Evolutionary conservation across 164 flowering plant species (phyloP).

Genomic region (Magnolia changhungtana): DNA sequence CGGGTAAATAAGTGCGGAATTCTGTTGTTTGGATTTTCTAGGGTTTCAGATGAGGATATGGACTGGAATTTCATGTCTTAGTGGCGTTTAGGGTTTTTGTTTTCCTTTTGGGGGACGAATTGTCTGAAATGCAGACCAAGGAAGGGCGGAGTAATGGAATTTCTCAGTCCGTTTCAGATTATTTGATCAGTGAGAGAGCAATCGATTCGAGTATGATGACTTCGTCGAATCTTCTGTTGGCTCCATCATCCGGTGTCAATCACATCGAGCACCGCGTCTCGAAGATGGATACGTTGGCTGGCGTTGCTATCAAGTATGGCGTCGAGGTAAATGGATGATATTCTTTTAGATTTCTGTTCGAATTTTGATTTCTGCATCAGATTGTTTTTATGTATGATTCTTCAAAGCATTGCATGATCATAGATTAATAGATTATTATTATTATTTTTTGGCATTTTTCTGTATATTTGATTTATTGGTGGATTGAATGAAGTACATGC

Average conservation of each 20-base stretch:
- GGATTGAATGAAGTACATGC: background rate
- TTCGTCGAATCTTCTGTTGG: conserved; percentile 2
- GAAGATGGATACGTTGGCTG: conserved; percentile 86
- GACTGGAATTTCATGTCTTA: background rate
- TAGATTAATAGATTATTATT: background rate
- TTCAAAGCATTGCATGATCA: background rate
- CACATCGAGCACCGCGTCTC: conserved; percentile 73
- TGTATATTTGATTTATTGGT: background rate
- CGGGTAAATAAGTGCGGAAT: background rate
- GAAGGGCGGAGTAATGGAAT: conserved; percentile 13
- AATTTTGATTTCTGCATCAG: background rate
- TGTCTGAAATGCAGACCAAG: conserved; percentile 19
- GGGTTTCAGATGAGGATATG: conserved; percentile 5
- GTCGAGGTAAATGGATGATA: conserved; percentile 57
- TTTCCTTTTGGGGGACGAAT: background rate
- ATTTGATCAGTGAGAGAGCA: conserved; percentile 5
- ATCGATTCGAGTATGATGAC: background rate
- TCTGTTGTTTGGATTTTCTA: conserved; percentile 16
- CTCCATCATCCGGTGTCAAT: conserved; percentile 7
- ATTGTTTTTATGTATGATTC: background rate
- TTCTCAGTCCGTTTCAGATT: conserved; percentile 4
- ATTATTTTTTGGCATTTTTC: background rate
- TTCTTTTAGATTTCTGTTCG: background rate
- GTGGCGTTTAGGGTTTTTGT: conserved; percentile 8
- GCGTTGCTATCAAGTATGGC: conserved; percentile 90